Base-by-base conservation (phyloP, 129 eudicot genomes). In the Rutidosis leptorrhynchoides region DNA sequence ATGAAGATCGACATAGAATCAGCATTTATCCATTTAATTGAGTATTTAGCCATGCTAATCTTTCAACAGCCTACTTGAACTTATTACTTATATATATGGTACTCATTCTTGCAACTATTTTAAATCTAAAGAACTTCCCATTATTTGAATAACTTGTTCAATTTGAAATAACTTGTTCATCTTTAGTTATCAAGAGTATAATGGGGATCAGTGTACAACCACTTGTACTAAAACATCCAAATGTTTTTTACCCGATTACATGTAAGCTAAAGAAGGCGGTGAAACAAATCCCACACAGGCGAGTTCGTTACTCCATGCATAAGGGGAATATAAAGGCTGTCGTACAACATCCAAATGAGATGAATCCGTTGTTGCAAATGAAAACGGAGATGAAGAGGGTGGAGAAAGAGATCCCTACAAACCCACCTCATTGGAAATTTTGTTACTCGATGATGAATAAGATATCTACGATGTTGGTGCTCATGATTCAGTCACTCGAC, bases 351-450 rank as follows among this genome's bases (percentile, higher is more conserved):
- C 97, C 95, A 6, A 91, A 84, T 45, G 97, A 90, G 65, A 43
- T 90, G 24, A 84, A 80, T 65, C 93, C 97, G 15, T 7, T 90
- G 69, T 55, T 90, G 77, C 87, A 90, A 83, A 64, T 90, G 78
- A 87, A 84, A 61, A 71, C 80, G 74, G 95, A 89, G 70, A 82
- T 75, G 32, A 82, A 79, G 64, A 66, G 67, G 26, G 93, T 87
- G 14, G 95, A 74, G 83, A 87, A 87, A 67, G 95, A 84, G 90
- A 87, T 82, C 72, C 95, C 86, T 6, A 11, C 78, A 45, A 82
- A 84, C 83, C 87, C 55, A 83, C 86, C 87, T 8, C 97, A 90
- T 77, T 90, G 97, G 96, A 84, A 83, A 11, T 90, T 90, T 73
- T 90, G 95, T 72, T 87, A 90, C 81, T 52, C 85, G 1, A 84